phyloP scores from a whole-genome alignment of 1,139 yeast species.

The Yamadazyma taylorii region DNA sequence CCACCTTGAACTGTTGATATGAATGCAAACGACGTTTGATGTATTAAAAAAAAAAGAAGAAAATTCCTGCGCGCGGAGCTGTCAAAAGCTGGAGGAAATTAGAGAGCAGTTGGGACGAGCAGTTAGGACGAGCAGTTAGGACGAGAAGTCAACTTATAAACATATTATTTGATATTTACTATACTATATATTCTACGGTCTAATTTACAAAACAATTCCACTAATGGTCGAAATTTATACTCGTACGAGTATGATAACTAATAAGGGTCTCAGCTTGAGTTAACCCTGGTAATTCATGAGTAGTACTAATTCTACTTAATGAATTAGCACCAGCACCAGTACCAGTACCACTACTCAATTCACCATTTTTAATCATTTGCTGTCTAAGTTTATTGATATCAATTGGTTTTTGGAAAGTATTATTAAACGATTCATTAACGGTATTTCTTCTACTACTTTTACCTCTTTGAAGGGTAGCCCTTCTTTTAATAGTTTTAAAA shows the following conservation, averaged over 20 bases:
- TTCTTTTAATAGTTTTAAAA: slow-evolving; percentile 36
- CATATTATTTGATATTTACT: not conserved
- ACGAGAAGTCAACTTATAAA: not conserved
- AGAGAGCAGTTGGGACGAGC: no score
- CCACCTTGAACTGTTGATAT: not conserved
- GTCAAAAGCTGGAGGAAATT: no score
- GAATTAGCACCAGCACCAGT: slow-evolving; percentile 32
- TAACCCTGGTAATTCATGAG: slow-evolving; percentile 52
- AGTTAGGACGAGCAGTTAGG: no score
- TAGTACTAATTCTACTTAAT: slow-evolving; percentile 42
- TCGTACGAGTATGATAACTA: slow-evolving; percentile 44
- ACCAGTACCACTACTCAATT: slow-evolving; percentile 31
- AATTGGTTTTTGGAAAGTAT: slow-evolving; percentile 35
- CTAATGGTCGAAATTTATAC: slow-evolving; percentile 26
- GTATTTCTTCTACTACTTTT: slow-evolving; percentile 29
- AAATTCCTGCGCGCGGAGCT: slow-evolving; percentile 1
- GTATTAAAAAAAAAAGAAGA: not conserved
- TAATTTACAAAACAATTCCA: not conserved
- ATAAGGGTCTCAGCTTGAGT: slow-evolving; percentile 51
- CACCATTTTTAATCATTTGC: slow-evolving; percentile 45
- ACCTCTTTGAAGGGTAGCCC: slow-evolving; percentile 27
- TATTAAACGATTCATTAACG: slow-evolving; percentile 20
- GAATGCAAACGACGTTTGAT: no score
- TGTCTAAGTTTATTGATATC: slow-evolving; percentile 37
- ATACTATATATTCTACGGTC: not conserved